Percentiles rank a stretch among this genome's conserved stretches.
These are phyloP conservation scores for Kitagawia praeruptora DNA, from an alignment of 129 eudicot species.

Conservation along the genomic window DNA sequence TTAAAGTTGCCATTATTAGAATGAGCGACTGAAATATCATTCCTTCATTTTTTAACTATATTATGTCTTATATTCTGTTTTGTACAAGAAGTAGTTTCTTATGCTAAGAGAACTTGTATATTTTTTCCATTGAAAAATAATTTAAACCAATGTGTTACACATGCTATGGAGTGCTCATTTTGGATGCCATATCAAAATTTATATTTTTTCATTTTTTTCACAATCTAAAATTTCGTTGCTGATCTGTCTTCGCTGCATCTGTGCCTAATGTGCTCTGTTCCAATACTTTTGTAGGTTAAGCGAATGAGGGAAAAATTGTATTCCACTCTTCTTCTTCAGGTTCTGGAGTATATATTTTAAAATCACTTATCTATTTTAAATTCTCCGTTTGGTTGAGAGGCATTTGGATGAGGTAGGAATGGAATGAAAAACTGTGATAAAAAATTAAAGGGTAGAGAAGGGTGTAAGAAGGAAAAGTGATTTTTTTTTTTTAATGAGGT, in stretches of 20 bases:
- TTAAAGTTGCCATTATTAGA: constrained; percentile 7
- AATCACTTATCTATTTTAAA: not conserved
- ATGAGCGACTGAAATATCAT: not conserved
- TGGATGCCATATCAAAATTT: not conserved
- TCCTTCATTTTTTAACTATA: not conserved
- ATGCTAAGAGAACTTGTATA: not conserved
- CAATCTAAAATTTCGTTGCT: not conserved
- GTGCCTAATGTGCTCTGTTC: not conserved
- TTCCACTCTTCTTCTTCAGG: constrained; percentile 84
- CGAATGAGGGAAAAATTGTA: constrained; percentile 87
- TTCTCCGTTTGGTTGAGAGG: not conserved
- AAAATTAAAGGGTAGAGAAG: not conserved
- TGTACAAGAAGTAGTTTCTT: not conserved
- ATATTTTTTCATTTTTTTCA: not conserved
- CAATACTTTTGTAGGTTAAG: constrained; percentile 56
- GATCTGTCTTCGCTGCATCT: not conserved
- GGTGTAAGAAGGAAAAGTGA: not conserved
- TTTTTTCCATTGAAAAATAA: not conserved
- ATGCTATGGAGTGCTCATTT: not conserved
- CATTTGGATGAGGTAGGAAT: not conserved
- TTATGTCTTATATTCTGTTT: not conserved
- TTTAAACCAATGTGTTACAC: not conserved
- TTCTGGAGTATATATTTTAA: constrained; percentile 16
- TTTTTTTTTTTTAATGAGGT: not conserved
- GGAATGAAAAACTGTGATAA: not conserved